Evolutionary conservation across 371 early-diverging fungal species (phyloP), one percentile per base, ranked within the genome.

Genomic region (Dinochytrium kinnereticum): DNA sequence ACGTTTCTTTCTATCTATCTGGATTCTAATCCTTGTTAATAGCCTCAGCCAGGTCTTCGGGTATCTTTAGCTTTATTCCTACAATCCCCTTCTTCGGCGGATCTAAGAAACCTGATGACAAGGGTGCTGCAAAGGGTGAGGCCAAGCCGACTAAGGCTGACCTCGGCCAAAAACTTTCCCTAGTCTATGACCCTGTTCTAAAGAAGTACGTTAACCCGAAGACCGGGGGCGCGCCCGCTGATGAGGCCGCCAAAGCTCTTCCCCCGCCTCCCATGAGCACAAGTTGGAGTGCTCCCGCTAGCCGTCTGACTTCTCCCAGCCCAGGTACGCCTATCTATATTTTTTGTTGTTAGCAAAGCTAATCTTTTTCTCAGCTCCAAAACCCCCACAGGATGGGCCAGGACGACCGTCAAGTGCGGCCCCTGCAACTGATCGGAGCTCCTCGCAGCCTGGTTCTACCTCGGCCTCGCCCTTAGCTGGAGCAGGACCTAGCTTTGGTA

Each of bases 261-360:
- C 65, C 74, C 2, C 78, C 78, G 7, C 78, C 77, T 21, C 78
- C 78, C 3, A 77, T 70, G 74, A 13, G 59, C 10, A 65, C 64
- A 10, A 51, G 68, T 19, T 73, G 61, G 51, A 77, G 78, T 68
- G 74, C 74, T 21, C 74, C 74, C 1, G 55, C 71, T 21, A 65
- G 70, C 39, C 40, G 74, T 30, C 34, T 64, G 19, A 36, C 73
- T 15, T 73, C 77, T 40, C 77, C 77, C 19, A 49, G 53, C 15
- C 72, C 72, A 40, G 21, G 69, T 69, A 64, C n/a, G 15, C 33
- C 26, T 49, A 21, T 69, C 53, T 36, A 30, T 38, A 50, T 15
- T 69, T 31, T 66, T 59, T 5, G n/a, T 31, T 19, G 17, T n/a
- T n/a, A n/a, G n/a, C n/a, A n/a, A n/a, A n/a, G n/a, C n/a, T n/a